Base-by-base conservation (phyloP, 1,284 basidiomycete species). In the Papiliotrema flavescens region DNA sequence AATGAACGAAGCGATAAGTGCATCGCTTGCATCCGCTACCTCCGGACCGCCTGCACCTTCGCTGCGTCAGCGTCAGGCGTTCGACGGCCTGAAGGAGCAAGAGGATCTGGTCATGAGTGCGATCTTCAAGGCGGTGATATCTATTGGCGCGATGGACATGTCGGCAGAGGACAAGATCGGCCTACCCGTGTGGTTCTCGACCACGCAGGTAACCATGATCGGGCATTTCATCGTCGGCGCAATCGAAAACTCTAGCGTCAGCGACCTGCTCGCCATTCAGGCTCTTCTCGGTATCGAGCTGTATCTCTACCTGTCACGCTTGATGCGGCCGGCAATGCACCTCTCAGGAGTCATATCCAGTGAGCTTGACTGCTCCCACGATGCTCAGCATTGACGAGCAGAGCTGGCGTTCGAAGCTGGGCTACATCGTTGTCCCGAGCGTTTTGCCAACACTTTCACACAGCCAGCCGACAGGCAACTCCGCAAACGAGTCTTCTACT, bases 401-500 rank as follows among this genome's bases (percentile, higher is more conserved):
- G 64, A 62, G 43, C 53, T 66, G n/a, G 60, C 60, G 3, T 62
- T 51, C 32, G 64, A 63, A 55, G 60, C 57, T 34, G 64, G 64
- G 3, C 54, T 66, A 17, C 64, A 66, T 47, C 57, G 64, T 6
- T 66, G 64, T 51, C 64, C 64, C 6, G 56, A 57, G 32, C 56
- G 62, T 3, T 64, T 54, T 43, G 42, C 42, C 1, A 23, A 32
- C 2, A 63, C 53, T 0, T 66, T 66, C 41, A 45, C 26, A 1
- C 22, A 41, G 1, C 17, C 47, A 1, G 24, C 49, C 14, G 60
- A 59, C 23, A 37, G 64, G 17, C 56, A 63, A 19, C 54, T 66
- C 20, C 60, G 64, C 17, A 64, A 64, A 54, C 53, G 64, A 13
- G 60, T 66, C 11, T 64, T 66, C 50, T 62, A 59, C 56, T 62